These are phyloP conservation scores for Fagopyrum esculentum DNA, from an alignment of 148 eudicot genomes.

Conservation along the genomic window DNA sequence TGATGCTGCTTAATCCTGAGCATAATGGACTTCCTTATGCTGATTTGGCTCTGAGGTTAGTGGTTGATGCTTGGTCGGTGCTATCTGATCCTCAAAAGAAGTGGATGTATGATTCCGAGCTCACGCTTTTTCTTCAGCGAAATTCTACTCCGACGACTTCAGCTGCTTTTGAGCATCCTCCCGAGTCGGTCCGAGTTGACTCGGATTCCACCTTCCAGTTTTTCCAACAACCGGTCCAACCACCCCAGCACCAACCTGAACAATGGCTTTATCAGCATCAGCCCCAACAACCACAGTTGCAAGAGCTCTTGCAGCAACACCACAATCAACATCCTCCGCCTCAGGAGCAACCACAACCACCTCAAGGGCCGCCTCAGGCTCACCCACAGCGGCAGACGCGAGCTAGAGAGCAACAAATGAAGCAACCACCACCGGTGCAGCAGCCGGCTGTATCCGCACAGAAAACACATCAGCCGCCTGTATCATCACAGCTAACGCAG, in stretches of 20 bases:
- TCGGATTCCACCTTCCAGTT: constrained; percentile 26
- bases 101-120: constrained; percentile 39
- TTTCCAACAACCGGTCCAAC: constrained; percentile 15
- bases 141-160: not conserved
- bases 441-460: not conserved
- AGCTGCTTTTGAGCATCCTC: constrained; percentile 21
- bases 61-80: constrained; percentile 65
- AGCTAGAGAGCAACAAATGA: constrained; percentile 1
- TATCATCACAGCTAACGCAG: not conserved
- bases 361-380: not conserved
- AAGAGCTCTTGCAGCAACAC: constrained; percentile 13
- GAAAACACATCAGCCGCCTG: not conserved
- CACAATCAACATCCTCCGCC: not conserved
- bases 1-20: constrained; percentile 78
- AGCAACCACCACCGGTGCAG: not conserved
- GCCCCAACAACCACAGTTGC: constrained; percentile 9
- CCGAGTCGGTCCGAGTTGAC: constrained; percentile 35
- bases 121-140: constrained; percentile 24
- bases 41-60: constrained; percentile 62
- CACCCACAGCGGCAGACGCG: constrained; percentile 4
- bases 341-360: constrained; percentile 17
- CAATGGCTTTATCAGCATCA: constrained; percentile 15
- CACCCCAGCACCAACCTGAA: constrained; percentile 9
- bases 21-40: constrained; percentile 54
- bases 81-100: constrained; percentile 35